Evolutionary conservation across 1,284 basidiomycete genomes (phyloP).

Genomic region (Peniophora sp.): DNA sequence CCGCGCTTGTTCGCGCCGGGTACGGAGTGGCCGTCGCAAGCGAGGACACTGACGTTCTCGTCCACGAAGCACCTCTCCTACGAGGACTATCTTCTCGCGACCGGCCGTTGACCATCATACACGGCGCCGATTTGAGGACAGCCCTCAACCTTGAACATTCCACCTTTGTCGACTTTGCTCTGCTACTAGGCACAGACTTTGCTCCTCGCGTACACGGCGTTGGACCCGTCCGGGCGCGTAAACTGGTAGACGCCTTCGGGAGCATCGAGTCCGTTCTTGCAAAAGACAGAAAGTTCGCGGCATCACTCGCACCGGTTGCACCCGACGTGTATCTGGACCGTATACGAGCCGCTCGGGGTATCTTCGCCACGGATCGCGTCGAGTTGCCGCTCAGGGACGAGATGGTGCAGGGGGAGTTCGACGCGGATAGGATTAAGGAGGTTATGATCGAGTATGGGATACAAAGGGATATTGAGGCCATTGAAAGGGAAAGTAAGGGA

Average conservation of each 20-base stretch:
- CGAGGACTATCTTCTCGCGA: slow-evolving; percentile 59
- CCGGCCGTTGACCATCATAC: slow-evolving; percentile 54
- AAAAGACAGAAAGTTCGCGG: slow-evolving; percentile 44
- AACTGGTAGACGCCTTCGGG: slow-evolving; percentile 61
- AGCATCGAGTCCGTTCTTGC: slow-evolving; percentile 69
- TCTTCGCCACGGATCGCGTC: slow-evolving; percentile 59
- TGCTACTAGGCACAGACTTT: slow-evolving; percentile 86
- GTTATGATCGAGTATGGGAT: slow-evolving; percentile 44
- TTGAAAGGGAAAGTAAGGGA: slow-evolving; percentile 32
- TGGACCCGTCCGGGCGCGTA: slow-evolving; percentile 67
- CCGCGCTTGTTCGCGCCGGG: slow-evolving; percentile 64
- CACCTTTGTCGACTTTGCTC: slow-evolving; percentile 72
- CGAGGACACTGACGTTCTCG: slow-evolving; percentile 80
- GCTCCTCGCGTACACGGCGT: slow-evolving; percentile 73
- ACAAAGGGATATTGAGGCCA: slow-evolving; percentile 28
- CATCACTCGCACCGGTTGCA: slow-evolving; percentile 26
- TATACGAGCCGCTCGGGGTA: slow-evolving; percentile 46
- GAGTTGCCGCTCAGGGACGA: slow-evolving; percentile 31
- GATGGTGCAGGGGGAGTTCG: slow-evolving; percentile 26
- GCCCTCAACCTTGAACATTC: slow-evolving; percentile 46
- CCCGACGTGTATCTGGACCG: slow-evolving; percentile 48
- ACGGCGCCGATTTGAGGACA: slow-evolving; percentile 54
- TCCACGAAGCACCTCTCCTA: slow-evolving; percentile 73
- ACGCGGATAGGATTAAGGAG: slow-evolving; percentile 32
- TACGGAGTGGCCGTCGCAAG: slow-evolving; percentile 79